Percentiles rank a stretch among this genome's conserved stretches.
These are phyloP conservation scores for Leptographium wingfieldii DNA, from an alignment of 2,329 filamentous ascomycete species.

Conservation along the genomic window DNA sequence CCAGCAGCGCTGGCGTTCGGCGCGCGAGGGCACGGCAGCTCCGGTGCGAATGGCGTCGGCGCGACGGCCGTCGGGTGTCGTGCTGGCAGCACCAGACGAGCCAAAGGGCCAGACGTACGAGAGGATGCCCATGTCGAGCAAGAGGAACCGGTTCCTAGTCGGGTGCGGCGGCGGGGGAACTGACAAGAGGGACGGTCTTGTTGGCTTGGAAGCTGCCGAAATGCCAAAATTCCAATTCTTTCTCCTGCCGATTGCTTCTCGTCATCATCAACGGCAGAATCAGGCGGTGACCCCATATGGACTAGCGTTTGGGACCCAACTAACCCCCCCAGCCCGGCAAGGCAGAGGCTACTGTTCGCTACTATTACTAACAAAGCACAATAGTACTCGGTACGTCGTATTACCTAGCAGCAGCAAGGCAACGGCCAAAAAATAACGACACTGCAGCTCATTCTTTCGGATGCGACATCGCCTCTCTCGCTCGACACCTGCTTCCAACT, in stretches of 20 bases:
- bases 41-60: slow-evolving; percentile 43
- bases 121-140: slow-evolving; percentile 35
- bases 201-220: not conserved
- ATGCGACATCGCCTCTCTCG: not conserved
- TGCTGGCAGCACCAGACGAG: slow-evolving; percentile 10
- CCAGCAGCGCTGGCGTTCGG: slow-evolving; percentile 76
- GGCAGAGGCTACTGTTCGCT: not conserved
- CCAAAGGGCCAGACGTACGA: slow-evolving; percentile 19
- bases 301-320: not conserved
- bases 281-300: not conserved
- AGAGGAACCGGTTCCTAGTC: not conserved
- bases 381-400: too few species aligned
- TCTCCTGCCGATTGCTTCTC: not conserved
- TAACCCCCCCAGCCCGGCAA: not conserved
- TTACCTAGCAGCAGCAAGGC: too few species aligned
- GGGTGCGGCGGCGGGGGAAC: not conserved
- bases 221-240: not conserved
- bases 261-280: not conserved
- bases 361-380: too few species aligned
- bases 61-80: slow-evolving; percentile 30
- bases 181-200: too few species aligned
- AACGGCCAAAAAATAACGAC: too few species aligned
- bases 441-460: not conserved
- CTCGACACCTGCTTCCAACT: not conserved
- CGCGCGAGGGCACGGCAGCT: slow-evolving; percentile 67